Conservation (phyloP, 495 filamentous ascomycete species). For the Aspergillus wentii region DNA sequence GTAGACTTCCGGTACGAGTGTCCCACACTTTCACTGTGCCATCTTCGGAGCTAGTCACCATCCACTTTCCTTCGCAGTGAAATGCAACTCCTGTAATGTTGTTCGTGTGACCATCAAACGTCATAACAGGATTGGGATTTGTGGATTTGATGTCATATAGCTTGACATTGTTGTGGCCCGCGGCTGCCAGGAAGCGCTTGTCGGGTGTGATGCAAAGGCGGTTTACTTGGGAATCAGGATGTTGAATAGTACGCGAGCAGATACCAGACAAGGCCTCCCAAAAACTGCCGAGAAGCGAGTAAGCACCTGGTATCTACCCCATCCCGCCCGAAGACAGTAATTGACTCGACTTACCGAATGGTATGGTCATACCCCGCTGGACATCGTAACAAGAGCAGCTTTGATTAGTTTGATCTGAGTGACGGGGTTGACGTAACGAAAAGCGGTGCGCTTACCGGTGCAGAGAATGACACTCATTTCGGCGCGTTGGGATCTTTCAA, state of each 20-base stretch:
- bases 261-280: conserved; percentile 98
- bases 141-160: conserved; percentile 97
- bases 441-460: conserved; percentile 76
- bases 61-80: conserved; percentile 98
- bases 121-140: conserved; percentile 85
- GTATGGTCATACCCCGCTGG: conserved; percentile 97
- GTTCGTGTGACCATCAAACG: conserved; percentile 90
- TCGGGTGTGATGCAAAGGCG: conserved; percentile 97
- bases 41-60: conserved; percentile 98
- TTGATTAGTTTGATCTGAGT: not conserved
- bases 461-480: conserved; percentile 84
- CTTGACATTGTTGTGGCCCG: conserved; percentile 91
- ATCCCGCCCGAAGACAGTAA: not conserved
- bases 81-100: conserved; percentile 97
- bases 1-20: conserved; percentile 78
- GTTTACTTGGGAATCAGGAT: conserved; percentile 97
- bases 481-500: too few species aligned
- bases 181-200: conserved; percentile 91
- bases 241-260: conserved; percentile 95
- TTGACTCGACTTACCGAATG: conserved; percentile 66
- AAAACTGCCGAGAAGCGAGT: conserved; percentile 53
- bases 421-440: too few species aligned
- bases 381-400: conserved; percentile 4
- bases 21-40: conserved; percentile 99
- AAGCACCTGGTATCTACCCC: conserved; percentile 1